A percentile compares a stretch with the other conserved stretches of the same genome.
phyloP scores from a whole-genome alignment of 2,329 filamentous ascomycete genomes.

The Epichloe typhina region DNA sequence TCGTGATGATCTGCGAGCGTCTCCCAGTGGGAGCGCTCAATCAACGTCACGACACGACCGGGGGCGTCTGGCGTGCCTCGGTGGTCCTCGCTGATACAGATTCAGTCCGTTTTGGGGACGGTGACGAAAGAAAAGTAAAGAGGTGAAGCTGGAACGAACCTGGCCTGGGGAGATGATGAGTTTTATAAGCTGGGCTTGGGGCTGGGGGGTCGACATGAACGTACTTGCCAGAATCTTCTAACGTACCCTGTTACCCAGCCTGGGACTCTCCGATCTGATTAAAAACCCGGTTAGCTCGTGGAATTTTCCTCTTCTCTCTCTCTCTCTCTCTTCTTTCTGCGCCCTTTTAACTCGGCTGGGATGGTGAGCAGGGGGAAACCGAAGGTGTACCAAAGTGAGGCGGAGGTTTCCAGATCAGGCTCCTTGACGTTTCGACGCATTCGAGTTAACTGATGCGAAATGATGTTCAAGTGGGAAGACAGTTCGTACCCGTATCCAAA shows the following conservation, averaged over 20 bases:
- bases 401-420: conserved; percentile 95
- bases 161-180: conserved; percentile 1
- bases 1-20: conserved; percentile 56
- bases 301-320: background rate
- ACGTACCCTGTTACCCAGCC: conserved; percentile 93
- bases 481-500: conserved; percentile 83
- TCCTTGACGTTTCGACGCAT: conserved; percentile 32
- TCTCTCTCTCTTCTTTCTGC: no score
- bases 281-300: background rate
- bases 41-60: conserved; percentile 85
- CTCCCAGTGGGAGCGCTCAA: conserved; percentile 73
- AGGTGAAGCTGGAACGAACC: conserved; percentile 1
- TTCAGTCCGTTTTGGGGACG: background rate
- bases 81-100: conserved; percentile 65
- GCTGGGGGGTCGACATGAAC: conserved; percentile 15
- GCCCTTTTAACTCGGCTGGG: background rate
- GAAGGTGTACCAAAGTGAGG: conserved; percentile 68
- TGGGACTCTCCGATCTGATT: conserved; percentile 63
- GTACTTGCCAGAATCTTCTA: conserved; percentile 92
- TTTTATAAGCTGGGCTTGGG: background rate
- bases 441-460: background rate
- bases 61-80: conserved; percentile 79
- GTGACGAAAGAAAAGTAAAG: no score
- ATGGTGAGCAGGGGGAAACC: background rate
- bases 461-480: background rate